phyloP scores from a whole-genome alignment of 768 basidiomycete genomes.

The Serendipita sp. region DNA sequence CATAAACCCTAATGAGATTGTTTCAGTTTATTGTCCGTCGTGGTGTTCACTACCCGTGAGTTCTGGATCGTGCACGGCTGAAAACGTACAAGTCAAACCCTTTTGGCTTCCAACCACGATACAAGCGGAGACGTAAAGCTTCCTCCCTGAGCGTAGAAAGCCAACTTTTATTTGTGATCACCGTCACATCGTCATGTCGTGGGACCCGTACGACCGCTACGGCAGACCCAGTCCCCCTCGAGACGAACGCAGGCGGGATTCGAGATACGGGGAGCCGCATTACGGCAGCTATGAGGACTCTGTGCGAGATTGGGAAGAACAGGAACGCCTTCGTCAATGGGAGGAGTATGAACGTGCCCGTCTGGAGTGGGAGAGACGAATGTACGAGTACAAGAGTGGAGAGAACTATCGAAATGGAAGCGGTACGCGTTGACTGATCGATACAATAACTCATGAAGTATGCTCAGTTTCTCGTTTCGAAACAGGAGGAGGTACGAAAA shows the following conservation, averaged over 20 bases:
- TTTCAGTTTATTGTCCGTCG: too few relatives aligned
- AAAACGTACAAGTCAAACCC: too few relatives aligned
- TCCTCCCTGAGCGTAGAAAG: too few relatives aligned
- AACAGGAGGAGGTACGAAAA: not conserved
- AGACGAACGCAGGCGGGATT: constrained; percentile 3
- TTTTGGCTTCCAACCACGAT: too few relatives aligned
- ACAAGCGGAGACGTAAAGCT: too few relatives aligned
- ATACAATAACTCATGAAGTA: not conserved
- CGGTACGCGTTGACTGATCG: not conserved
- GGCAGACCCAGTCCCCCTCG: not conserved
- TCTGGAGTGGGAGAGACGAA: not conserved
- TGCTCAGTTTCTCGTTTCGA: not conserved
- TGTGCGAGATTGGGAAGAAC: constrained; percentile 5
- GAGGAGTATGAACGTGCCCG: constrained; percentile 2
- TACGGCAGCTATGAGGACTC: not conserved
- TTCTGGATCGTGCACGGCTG: too few relatives aligned
- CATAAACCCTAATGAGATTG: too few relatives aligned
- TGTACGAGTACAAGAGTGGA: constrained; percentile 4
- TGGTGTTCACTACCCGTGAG: too few relatives aligned
- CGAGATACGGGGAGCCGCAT: not conserved
- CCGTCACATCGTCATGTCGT: not conserved
- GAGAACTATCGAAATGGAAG: not conserved
- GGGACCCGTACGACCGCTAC: not conserved
- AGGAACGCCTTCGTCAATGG: constrained; percentile 7
- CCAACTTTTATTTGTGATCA: too few relatives aligned